Evolutionary conservation across 768 basidiomycete species (phyloP), one percentile per base, ranked within the genome.

Genomic region (Arthromyces matolae): DNA sequence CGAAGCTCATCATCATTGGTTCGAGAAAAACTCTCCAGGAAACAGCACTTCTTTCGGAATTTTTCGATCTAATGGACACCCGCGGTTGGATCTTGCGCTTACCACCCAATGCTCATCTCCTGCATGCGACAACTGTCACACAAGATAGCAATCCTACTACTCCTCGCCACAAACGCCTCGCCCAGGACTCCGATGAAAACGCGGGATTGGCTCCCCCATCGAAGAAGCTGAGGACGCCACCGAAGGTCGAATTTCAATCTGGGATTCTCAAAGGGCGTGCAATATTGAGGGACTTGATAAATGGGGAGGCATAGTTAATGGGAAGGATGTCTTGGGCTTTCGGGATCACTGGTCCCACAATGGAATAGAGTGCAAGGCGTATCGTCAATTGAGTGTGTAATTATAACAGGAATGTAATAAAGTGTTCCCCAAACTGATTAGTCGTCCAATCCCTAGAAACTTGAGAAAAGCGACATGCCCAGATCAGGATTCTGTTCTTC

Each of bases 1-100:
- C 81, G 27, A 99, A 99, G 69, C 71, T 99, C 2, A 75, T 97
- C 64, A 86, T 99, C 49, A 76, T 99, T 57, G 95, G 96, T 4
- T 94, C 92, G 0, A 76, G 85, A 33, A 78, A 69, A 58, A 99
- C 95, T 1, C 73, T 99, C 8, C 64, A 78, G 33, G 61, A 64
- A 22, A 77, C 79, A 0, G 65, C 81, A 0, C 64, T 96, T 24
- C 68, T 98, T 29, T 62, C 68, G 2, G 79, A 86, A 22, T 94
- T 98, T 67, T 81, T 98, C 53, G 62, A 68, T 8, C 71, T 97
- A 40, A 85, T 96, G 81, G 77, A 88, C 8, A 69, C 62, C 22
- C 76, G 72, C 42, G 68, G 70, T 0, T 97, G 96, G 96, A 77
- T 90, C 24, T 65, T 87, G 35, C 52, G 56, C 9, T 69, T 96